phyloP scores from a whole-genome alignment of 441 rosid genomes.

The Pelargonium cotyledonis region DNA sequence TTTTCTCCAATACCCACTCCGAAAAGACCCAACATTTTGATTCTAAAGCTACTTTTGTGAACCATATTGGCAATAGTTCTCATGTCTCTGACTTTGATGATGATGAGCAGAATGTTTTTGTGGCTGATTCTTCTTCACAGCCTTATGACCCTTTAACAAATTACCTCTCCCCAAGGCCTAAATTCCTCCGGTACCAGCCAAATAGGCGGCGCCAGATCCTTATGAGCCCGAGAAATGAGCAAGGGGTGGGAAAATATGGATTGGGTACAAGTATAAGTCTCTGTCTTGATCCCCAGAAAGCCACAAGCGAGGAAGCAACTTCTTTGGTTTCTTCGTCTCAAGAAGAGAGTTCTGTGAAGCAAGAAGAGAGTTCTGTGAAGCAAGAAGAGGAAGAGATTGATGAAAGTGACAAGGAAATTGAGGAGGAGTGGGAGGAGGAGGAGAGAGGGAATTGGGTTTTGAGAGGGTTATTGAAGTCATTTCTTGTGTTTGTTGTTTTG shows the following conservation, averaged over 20 bases:
- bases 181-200: constrained; percentile 39
- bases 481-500: constrained; percentile 25
- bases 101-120: constrained; percentile 13
- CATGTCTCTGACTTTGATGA: neutral
- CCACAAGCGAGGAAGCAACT: constrained; percentile 16
- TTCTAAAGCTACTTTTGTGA: constrained; percentile 10
- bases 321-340: constrained; percentile 12
- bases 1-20: constrained; percentile 13
- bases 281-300: constrained; percentile 8
- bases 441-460: constrained; percentile 27
- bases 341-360: constrained; percentile 12
- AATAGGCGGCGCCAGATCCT: constrained; percentile 29
- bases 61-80: neutral
- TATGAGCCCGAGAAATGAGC: constrained; percentile 21
- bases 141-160: constrained; percentile 29
- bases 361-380: constrained; percentile 12
- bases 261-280: neutral
- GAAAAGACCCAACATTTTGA: constrained; percentile 16
- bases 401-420: constrained; percentile 26
- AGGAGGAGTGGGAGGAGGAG: constrained; percentile 22
- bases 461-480: constrained; percentile 20
- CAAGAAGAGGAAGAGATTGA: constrained; percentile 20
- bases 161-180: constrained; percentile 41
- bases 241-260: constrained; percentile 14
- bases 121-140: constrained; percentile 15